phyloP scores from a whole-genome alignment of 257 asterid species.

The Ocimum tenuiflorum region DNA sequence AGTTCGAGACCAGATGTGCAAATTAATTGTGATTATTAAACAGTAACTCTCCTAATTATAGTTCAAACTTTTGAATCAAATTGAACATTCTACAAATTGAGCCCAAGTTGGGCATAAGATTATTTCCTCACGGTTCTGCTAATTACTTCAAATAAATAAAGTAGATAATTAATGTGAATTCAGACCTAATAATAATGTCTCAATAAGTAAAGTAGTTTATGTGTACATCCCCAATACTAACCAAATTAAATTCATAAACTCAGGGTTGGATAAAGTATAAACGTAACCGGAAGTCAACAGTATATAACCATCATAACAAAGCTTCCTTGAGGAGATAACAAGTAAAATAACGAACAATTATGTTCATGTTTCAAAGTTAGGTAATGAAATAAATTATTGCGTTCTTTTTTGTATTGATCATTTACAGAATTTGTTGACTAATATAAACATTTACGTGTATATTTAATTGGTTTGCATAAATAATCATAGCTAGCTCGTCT shows the following conservation, averaged over 20 bases:
- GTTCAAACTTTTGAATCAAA: not conserved
- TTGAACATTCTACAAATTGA: not conserved
- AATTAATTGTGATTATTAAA: too few relatives aligned
- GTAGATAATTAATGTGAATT: not conserved
- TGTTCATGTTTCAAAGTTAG: constrained; percentile 19
- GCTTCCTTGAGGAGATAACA: constrained; percentile 6
- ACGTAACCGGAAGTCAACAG: too few relatives aligned
- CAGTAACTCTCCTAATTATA: too few relatives aligned
- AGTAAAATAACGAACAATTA: constrained; percentile 13
- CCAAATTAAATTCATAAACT: not conserved
- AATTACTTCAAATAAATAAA: not conserved
- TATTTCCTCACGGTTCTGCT: constrained; percentile 6
- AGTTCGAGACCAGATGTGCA: too few relatives aligned
- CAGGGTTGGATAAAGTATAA: not conserved
- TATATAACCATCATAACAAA: not conserved
- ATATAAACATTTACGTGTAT: too few relatives aligned
- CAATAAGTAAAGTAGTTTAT: not conserved
- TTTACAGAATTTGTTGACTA: constrained; percentile 17
- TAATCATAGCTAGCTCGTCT: too few relatives aligned
- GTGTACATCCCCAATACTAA: not conserved
- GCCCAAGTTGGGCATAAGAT: not conserved
- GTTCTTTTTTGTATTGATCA: not conserved
- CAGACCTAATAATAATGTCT: not conserved
- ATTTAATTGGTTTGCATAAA: too few relatives aligned
- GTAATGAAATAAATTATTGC: not conserved